A percentile compares a stretch with the other conserved stretches of the same genome.
These are phyloP conservation scores for Tolypocladium nubicola DNA, from an alignment of 2,329 filamentous ascomycete genomes.

Conservation along the genomic window DNA sequence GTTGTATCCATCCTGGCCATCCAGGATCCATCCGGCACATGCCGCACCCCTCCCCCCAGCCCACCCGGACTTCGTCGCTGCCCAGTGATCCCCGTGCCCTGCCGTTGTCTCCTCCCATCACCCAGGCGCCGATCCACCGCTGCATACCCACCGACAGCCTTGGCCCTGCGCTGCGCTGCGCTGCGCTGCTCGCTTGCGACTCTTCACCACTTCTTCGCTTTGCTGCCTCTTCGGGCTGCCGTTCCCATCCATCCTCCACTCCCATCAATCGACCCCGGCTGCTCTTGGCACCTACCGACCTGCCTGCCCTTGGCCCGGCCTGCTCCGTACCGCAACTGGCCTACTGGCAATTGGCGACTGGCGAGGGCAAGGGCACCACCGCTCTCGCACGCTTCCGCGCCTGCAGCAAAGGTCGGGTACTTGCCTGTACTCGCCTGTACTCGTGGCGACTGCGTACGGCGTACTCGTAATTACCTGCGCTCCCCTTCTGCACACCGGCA, in stretches of 20 bases:
- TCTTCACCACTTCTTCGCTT: neutral
- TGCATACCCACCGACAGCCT: neutral
- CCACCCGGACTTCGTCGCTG: neutral
- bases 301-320: neutral
- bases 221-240: neutral
- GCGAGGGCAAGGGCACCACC: neutral
- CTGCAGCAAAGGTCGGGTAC: neutral
- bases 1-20: neutral
- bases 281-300: neutral
- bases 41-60: constrained; percentile 1
- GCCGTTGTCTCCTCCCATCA: neutral
- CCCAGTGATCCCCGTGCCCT: neutral
- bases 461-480: neutral
- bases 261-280: neutral
- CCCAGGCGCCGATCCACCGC: neutral
- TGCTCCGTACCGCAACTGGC: neutral
- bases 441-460: neutral
- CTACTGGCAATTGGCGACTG: too few relatives aligned
- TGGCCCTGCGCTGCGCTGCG: too few relatives aligned
- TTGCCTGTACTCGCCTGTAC: neutral
- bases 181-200: neutral
- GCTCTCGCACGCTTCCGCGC: neutral
- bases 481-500: neutral
- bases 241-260: neutral
- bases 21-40: constrained; percentile 3